A percentile compares a stretch with the other conserved stretches of the same genome.
phyloP scores from a whole-genome alignment of 768 basidiomycete genomes.

The Mycena metata region DNA sequence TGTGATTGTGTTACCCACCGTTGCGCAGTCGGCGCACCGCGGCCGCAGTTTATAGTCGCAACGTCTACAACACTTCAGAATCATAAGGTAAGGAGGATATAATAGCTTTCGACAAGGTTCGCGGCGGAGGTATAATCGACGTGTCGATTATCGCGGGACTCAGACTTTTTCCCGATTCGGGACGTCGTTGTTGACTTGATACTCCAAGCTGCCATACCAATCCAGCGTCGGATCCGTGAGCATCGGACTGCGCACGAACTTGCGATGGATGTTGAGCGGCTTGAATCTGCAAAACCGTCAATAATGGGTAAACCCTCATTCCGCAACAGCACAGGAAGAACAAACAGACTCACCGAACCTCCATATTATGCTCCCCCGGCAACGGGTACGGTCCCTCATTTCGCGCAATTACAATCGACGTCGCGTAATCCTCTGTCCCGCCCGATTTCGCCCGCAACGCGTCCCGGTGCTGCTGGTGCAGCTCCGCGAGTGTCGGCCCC shows the following conservation, averaged over 20 bases:
- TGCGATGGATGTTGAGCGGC: background rate
- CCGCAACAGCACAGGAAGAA: background rate
- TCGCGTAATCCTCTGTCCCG: background rate
- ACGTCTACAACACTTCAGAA: no score
- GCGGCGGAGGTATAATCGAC: no score
- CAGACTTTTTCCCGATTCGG: slow-evolving; percentile 1
- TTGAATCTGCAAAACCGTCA: background rate
- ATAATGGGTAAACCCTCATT: no score
- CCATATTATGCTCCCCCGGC: background rate
- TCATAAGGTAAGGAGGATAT: no score
- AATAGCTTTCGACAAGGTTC: no score
- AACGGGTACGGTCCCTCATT: background rate
- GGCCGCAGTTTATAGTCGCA: no score
- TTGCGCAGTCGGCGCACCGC: no score
- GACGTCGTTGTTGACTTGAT: background rate
- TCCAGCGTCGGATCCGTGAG: background rate
- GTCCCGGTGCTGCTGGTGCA: background rate
- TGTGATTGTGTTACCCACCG: no score
- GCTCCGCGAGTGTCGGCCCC: background rate
- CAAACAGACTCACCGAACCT: background rate
- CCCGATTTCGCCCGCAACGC: background rate
- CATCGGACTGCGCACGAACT: background rate
- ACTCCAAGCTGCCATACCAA: slow-evolving; percentile 1
- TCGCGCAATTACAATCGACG: background rate
- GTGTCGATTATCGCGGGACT: background rate